Conservation (phyloP, 2,329 filamentous ascomycete species). For the Fusarium sp. region DNA sequence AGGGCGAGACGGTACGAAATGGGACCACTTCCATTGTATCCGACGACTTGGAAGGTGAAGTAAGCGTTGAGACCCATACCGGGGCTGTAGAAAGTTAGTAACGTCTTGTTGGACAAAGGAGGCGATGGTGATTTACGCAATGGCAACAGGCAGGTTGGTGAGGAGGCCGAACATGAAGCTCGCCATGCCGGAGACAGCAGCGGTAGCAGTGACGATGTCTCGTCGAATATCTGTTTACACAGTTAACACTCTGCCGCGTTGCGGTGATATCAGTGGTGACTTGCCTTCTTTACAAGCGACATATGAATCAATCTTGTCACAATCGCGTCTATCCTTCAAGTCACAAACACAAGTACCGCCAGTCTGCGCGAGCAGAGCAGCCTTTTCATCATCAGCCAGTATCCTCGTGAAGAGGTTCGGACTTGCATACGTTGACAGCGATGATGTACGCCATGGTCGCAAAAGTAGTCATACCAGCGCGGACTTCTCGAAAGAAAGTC, state of each 20-base stretch:
- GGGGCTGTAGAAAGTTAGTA: constrained; percentile 57
- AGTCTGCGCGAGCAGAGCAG: constrained; percentile 77
- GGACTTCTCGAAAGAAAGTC: constrained; percentile 80
- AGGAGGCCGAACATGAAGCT: constrained; percentile 83
- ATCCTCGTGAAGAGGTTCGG: neutral
- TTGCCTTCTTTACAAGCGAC: constrained; percentile 60
- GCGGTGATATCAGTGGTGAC: constrained; percentile 3
- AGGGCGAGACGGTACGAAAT: constrained; percentile 70
- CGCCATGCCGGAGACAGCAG: constrained; percentile 80
- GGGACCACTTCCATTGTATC: constrained; percentile 65
- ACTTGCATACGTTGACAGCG: constrained; percentile 68
- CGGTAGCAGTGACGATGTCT: constrained; percentile 84
- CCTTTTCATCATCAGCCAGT: constrained; percentile 56
- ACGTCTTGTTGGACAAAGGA: neutral
- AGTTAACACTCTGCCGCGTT: neutral
- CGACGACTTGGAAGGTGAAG: constrained; percentile 75
- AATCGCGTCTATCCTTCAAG: constrained; percentile 55
- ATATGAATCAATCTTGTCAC: constrained; percentile 59
- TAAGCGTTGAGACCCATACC: constrained; percentile 77
- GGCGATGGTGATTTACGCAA: constrained; percentile 46
- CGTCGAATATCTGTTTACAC: constrained; percentile 66
- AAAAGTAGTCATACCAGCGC: constrained; percentile 83
- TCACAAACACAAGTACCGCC: constrained; percentile 82
- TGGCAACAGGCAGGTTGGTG: constrained; percentile 76
- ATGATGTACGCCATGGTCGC: constrained; percentile 90